These are phyloP conservation scores for Annulohypoxylon maeteangense DNA, from an alignment of 495 filamentous ascomycete species.

Conservation along the genomic window DNA sequence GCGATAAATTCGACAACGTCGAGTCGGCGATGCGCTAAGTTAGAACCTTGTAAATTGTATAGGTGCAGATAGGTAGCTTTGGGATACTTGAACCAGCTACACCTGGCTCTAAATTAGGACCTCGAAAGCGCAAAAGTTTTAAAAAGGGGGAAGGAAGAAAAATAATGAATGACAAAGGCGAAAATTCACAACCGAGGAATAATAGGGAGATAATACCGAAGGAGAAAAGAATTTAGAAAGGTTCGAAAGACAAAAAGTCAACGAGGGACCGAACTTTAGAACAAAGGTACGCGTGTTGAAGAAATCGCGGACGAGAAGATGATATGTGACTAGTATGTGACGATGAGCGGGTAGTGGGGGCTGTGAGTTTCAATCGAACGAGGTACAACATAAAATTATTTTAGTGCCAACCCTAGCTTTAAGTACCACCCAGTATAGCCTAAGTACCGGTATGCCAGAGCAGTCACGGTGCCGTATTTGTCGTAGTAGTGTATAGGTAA, in stretches of 20 bases:
- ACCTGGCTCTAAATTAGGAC: slow-evolving; percentile 7
- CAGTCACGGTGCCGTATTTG: background rate
- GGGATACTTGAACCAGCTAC: slow-evolving; percentile 20
- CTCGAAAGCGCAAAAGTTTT: slow-evolving; percentile 9
- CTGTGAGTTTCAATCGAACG: slow-evolving; percentile 45
- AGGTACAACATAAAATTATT: slow-evolving; percentile 46
- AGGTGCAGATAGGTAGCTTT: slow-evolving; percentile 23
- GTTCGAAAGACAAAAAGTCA: slow-evolving; percentile 19
- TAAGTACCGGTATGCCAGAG: slow-evolving; percentile 38
- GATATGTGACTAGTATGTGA: slow-evolving; percentile 40
- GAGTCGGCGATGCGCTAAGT: slow-evolving; percentile 26
- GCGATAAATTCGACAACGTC: slow-evolving; percentile 31
- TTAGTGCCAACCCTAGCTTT: slow-evolving; percentile 40
- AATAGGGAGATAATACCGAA: slow-evolving; percentile 13
- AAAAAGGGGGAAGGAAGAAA: slow-evolving; percentile 11
- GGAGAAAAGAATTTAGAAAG: slow-evolving; percentile 22
- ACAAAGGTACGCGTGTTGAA: slow-evolving; percentile 41
- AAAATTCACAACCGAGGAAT: slow-evolving; percentile 7
- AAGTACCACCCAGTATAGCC: slow-evolving; percentile 40
- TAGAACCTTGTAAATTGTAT: slow-evolving; percentile 1
- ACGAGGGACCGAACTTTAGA: slow-evolving; percentile 29
- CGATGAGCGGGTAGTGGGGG: slow-evolving; percentile 30
- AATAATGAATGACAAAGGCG: background rate
- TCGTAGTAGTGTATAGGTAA: background rate
- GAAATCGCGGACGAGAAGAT: slow-evolving; percentile 39